Base-by-base conservation (phyloP, 2,329 filamentous ascomycete species). In the Sporothrix variecibatus region DNA sequence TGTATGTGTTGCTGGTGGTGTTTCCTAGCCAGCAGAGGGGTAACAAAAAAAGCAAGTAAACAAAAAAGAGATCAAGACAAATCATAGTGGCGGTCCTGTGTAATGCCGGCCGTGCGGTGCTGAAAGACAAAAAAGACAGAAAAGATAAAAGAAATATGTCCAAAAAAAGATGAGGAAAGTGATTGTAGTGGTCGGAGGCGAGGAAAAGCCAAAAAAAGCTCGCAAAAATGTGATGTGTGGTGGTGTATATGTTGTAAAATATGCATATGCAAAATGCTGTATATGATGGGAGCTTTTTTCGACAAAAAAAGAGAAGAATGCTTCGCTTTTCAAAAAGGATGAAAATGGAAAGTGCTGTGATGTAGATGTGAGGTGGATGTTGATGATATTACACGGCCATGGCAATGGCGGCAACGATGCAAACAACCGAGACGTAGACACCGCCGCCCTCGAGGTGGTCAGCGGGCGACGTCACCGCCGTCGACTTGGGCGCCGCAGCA, bases 361-460 rank as follows among this genome's bases (percentile, higher is more conserved):
- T 40, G 34, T 28, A 26, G 2, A 34, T 11, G 40, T 15, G 7
- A 43, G 46, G 65, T 31, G 23, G 23, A 11, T 17, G 15, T 17
- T 11, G 26, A 6, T 49, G 20, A 23, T 53, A 23, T 77, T 74
- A 81, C 17, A 73, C 76, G 28, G 77, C 56, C 72, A 80, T 70
- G 28, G 76, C 78, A 9, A 80, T 68, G 17, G 77, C 77, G 4
- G 77, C 79, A 31, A 78, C 74, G 5, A 80, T 71, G 53, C 77
- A 78, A 26, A 80, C 40, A 2, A 78, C 75, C 0, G 77, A 76
- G 3, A 76, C 75, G 43, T 73, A 76, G 9, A 68, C 60, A 40
- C 62, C 62, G 58, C 76, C 76, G 76, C 75, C 74, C 70, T 71
- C 77, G 75, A 78, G 69, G 64, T 77, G 78, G 31, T 77, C 77